Evolutionary conservation across 495 filamentous ascomycete species (phyloP).

Genomic region (Rostrohypoxylon terebratum): DNA sequence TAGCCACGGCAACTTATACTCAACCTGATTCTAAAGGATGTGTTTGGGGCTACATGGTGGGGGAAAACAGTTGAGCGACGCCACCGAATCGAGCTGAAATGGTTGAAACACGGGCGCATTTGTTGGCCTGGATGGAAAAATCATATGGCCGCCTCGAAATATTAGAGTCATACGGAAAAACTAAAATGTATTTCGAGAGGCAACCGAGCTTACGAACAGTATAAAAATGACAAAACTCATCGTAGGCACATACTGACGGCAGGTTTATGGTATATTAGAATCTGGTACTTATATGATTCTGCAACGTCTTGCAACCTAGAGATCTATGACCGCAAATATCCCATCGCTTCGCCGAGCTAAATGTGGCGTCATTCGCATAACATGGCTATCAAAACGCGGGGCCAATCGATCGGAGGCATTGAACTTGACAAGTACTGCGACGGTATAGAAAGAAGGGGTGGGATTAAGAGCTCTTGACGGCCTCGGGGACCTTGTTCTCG

Average conservation of each 20-base stretch:
- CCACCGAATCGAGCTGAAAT: not conserved
- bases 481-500: slow-evolving; percentile 65
- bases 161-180: not conserved
- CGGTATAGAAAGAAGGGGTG: not conserved
- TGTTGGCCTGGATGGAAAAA: not conserved
- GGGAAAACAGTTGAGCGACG: not conserved
- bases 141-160: not conserved
- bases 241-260: not conserved
- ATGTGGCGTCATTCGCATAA: slow-evolving; percentile 12
- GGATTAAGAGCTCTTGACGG: slow-evolving; percentile 54
- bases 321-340: slow-evolving; percentile 10
- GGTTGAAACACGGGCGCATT: not conserved
- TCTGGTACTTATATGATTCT: slow-evolving; percentile 14
- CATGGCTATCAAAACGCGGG: slow-evolving; percentile 24
- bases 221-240: not conserved
- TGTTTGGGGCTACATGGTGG: slow-evolving; percentile 39
- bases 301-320: slow-evolving; percentile 3
- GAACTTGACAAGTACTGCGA: not conserved
- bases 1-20: slow-evolving; percentile 69
- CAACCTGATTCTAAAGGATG: slow-evolving; percentile 77
- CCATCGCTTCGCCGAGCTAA: slow-evolving; percentile 6
- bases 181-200: not conserved
- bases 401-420: slow-evolving; percentile 3
- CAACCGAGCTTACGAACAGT: not conserved
- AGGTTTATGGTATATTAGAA: slow-evolving; percentile 28